Evolutionary conservation across 2,329 filamentous ascomycete genomes (phyloP), one percentile per base, ranked within the genome.

Genomic region (Trichoderma sp.): DNA sequence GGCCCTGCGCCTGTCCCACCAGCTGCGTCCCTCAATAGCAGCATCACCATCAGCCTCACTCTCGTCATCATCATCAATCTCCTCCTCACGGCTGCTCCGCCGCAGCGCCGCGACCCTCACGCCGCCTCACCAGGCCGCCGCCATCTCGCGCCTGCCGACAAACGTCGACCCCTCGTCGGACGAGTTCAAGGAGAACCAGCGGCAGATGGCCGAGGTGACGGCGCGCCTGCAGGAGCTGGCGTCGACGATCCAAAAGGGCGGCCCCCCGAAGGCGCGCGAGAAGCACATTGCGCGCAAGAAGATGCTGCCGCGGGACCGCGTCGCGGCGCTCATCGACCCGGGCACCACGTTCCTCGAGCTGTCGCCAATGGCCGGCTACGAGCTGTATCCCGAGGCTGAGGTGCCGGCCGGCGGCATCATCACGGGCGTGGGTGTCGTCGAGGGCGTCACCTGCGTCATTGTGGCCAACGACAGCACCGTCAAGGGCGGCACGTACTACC

Each of bases 381-480:
- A 91, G 66, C 82, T 97, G 59, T 98, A 98, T 74, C 86, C 88
- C 0, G 92, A 90, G 64, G 93, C 94, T 65, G 91, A 97, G 17
- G 90, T 97, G 1, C 92, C 94, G 0, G 90, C 92, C 0, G 95
- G 90, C 28, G 94, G 93, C 7, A 95, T 99, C 70, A 92, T 99
- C 66, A 96, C 95, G 0, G 95, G 94, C 1, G 87, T 98, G 60
- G 94, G 94, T 3, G 90, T 90, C 2, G 91, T 99, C 28, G 90
- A 95, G 75, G 94, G 94, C 15, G 92, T 97, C 28, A 90, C 88
- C 47, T 98, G 94, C 77, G 90, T 97, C 80, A 91, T 98, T 71
- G 91, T 97, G 57, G 93, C 93, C 65, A 97, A 98, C 75, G 94
- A 97, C 76, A 96, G 92, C 80, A 97, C 94, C 19, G 94, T 98